Evolutionary conservation across 192 early-diverging fungal species (phyloP), one percentile per base, ranked within the genome.

Genomic region (Rhizophagus sp.): DNA sequence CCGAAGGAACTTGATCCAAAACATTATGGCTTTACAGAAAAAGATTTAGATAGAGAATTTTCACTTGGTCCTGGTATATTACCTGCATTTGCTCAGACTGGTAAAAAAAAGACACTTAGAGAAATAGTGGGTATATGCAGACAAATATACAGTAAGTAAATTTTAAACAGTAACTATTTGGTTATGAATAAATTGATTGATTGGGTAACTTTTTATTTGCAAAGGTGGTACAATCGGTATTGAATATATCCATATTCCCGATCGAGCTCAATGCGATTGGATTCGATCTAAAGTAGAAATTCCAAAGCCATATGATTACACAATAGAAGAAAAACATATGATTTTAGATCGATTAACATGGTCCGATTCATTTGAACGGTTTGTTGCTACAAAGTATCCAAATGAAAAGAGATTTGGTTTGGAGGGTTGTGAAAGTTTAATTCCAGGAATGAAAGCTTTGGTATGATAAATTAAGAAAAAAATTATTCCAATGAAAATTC

Each of bases 191-290:
- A 17, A 22, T 73, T 50, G 22, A 13, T 44, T 24, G 50, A 84
- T 47, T 69, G 64, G 19, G 11, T 83, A 24, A n/a, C 17, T 81
- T 17, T 80, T 22, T 57, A 67, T 50, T 73, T 70, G 7, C 34
- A 10, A 80, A 93, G 92, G 91, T 81, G 94, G 95, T 62, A 91
- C 94, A n/a, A 92, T 98, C 61, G 98, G 97, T 85, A 90, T 98
- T 78, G 98, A 99, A 86, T 99, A 98, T 88, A 96, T 96, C 75
- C 98, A 99, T 88, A 99, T 99, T 84, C 93, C 95, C 68, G 97
- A 98, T 87, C 94, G 97, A 81, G 90, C 86, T 44, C 93, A 95
- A 84, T 98, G 97, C 87, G 96, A 99, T 89, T 99, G 98, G 98
- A 94, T 99, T 82, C 90, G 97, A 57, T 86, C 91, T 79, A 92